Base-by-base conservation (phyloP, 495 filamentous ascomycete genomes). In the Aspergillus saccharolyticus region DNA sequence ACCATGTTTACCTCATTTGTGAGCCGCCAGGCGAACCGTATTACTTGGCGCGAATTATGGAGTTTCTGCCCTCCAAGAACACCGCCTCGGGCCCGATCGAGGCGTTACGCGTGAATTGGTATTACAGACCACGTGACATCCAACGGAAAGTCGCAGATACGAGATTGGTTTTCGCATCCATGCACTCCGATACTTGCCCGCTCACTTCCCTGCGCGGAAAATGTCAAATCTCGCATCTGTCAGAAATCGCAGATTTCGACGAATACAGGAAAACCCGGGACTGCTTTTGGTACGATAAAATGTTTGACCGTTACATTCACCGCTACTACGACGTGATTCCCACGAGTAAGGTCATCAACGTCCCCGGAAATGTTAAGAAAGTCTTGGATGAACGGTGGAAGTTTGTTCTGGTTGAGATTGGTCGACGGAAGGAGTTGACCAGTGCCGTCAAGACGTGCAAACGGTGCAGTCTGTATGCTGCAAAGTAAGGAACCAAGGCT, bases 1-100 rank as follows among this genome's bases (percentile, higher is more conserved):
- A 99, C 76, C 91, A 96, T 66, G 87, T 96, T 47, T 99, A 97
- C 77, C 83, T 97, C 60, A 86, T 99, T 55, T 99, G 91, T 74
- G 94, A 99, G 72, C 94, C 94, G 16, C 94, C 94, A 2, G 94
- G 94, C 42, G 94, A 99, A 70, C 95, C 94, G 21, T 99, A 99
- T 73, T 99, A 99, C 70, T 75, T 99, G 57, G 91, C 88, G 47
- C 88, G 94, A 55, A 91, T 99, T 67, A 97, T 99, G 92, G 95
- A 97, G 71, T 97, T 97, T 66, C 76, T 96, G 53, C 90, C 95
- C 57, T 78, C 80, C 57, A 85, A 89, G 57, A 89, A 91, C 56
- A 81, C 92, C 69, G 72, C 77, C 21, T 76, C 76, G 21, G 81
- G 85, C 52, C 84, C 89, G 16, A 85, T 99, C 55, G 93, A 97